Evolutionary conservation across 495 filamentous ascomycete genomes (phyloP), one percentile per base, ranked within the genome.

Genomic region (Aspergillus ellipticus): DNA sequence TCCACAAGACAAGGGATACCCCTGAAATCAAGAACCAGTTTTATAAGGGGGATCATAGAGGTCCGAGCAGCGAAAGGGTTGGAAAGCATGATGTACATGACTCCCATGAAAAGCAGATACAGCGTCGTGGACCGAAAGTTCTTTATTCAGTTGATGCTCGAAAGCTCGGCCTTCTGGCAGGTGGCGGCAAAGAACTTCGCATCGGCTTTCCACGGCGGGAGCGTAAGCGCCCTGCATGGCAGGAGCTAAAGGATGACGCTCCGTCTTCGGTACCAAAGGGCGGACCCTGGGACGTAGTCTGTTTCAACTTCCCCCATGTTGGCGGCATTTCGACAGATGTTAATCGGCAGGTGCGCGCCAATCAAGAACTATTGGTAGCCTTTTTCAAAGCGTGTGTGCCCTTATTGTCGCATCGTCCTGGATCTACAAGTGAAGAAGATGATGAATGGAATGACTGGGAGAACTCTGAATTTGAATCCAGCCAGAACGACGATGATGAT

Each of bases 271-370:
- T 45, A 10, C 47, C 50, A 8, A 56, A 56, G 9, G 82, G 78
- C 10, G 72, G 70, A 3, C 67, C 66, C 2, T 93, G 86, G 75
- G 87, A 96, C 66, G 74, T 82, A 33, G 85, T 97, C 48, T 80
- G 90, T 46, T 98, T 97, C 80, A 96, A 96, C 75, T 98, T 98
- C 72, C 94, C 94, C 45, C 94, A 98, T 71, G 87, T 96, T 2
- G 94, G 94, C 49, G 94, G 94, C 7, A 83, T 91, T 58, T 88
- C 83, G 43, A 97, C 84, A 42, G 94, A 98, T 72, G 89, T 96
- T 48, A 96, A 96, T 72, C 79, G 94, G 16, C 94, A 98, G 74
- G 91, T 97, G 11, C 84, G 94, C 31, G 80, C 85, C 60, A 97
- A 98, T 66, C 94, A 97, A 72, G 88, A 92, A 65, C 77, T 97